A percentile compares a stretch with the other conserved stretches of the same genome.
These are phyloP conservation scores for Uromyces viciae-fabae DNA, from an alignment of 1,284 basidiomycete genomes.

Conservation along the genomic window DNA sequence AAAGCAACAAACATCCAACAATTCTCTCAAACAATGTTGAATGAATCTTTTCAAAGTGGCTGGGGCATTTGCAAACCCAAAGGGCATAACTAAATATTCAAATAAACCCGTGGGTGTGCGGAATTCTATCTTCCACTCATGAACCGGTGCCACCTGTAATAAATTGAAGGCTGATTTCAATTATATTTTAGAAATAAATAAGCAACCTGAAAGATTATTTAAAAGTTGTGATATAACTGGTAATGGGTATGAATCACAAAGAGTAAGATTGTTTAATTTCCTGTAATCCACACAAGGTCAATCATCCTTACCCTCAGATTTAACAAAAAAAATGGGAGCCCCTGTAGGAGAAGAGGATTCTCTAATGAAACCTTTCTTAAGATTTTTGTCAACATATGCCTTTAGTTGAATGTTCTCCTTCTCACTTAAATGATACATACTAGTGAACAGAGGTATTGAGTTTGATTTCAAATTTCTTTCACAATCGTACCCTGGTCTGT, in stretches of 20 bases:
- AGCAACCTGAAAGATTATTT: slow-evolving; percentile 38
- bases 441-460: not conserved
- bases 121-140: slow-evolving; percentile 57
- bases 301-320: not conserved
- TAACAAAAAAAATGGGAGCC: slow-evolving; percentile 26
- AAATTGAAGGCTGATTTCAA: slow-evolving; percentile 53
- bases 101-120: slow-evolving; percentile 55
- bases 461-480: not conserved
- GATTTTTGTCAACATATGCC: not conserved
- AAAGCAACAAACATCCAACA: slow-evolving; percentile 51
- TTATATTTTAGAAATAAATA: slow-evolving; percentile 51
- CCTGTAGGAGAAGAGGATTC: slow-evolving; percentile 6
- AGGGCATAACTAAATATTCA: slow-evolving; percentile 57
- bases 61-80: slow-evolving; percentile 57
- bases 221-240: slow-evolving; percentile 48
- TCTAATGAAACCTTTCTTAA: slow-evolving; percentile 5
- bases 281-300: slow-evolving; percentile 23
- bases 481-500: not conserved
- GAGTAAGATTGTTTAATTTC: not conserved
- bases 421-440: not conserved
- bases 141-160: slow-evolving; percentile 49
- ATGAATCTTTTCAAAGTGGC: slow-evolving; percentile 50
- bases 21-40: slow-evolving; percentile 47
- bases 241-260: slow-evolving; percentile 44
- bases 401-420: not conserved